These are phyloP conservation scores for Rhizodiscina lignyota DNA, from an alignment of 495 filamentous ascomycete species.

Conservation along the genomic window DNA sequence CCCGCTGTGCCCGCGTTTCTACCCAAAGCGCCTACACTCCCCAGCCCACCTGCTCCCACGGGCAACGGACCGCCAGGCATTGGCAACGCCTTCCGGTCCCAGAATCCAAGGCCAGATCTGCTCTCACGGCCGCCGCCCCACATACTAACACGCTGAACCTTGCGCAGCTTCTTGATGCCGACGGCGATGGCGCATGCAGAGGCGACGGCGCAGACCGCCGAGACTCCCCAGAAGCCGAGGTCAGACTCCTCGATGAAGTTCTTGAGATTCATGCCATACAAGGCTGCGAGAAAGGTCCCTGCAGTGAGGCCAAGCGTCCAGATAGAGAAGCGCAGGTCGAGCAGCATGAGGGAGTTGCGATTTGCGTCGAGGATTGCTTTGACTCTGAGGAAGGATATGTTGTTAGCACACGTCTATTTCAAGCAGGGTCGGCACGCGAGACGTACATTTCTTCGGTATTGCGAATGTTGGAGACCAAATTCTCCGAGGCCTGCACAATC, in stretches of 20 bases:
- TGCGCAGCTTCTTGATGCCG: conserved; percentile 64
- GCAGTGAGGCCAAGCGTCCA: conserved; percentile 81
- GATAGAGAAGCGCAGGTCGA: conserved; percentile 92
- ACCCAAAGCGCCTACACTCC: no score
- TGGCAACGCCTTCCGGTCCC: no score
- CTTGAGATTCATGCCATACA: conserved; percentile 98
- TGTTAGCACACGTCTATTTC: conserved; percentile 3
- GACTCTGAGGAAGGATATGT: conserved; percentile 35
- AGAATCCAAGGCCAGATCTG: no score
- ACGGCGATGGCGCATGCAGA: conserved; percentile 44
- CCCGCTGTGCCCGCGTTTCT: no score
- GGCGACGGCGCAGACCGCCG: conserved; percentile 48
- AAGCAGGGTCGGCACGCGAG: conserved; percentile 3
- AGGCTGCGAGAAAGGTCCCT: conserved; percentile 86
- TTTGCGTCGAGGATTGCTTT: conserved; percentile 96
- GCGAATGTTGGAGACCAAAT: conserved; percentile 84
- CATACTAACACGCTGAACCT: conserved; percentile 86
- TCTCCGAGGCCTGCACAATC: conserved; percentile 87
- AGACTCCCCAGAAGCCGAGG: conserved; percentile 67
- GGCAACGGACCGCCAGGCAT: no score
- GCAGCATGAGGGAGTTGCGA: conserved; percentile 94
- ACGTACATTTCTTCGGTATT: conserved; percentile 96
- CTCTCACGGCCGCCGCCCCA: no score
- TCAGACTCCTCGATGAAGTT: conserved; percentile 98
- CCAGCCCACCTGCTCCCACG: no score